Percentiles rank a stretch among this genome's conserved stretches.
Evolutionary conservation across 441 rosid species (phyloP).

Genomic region (Gossypium lobatum): DNA sequence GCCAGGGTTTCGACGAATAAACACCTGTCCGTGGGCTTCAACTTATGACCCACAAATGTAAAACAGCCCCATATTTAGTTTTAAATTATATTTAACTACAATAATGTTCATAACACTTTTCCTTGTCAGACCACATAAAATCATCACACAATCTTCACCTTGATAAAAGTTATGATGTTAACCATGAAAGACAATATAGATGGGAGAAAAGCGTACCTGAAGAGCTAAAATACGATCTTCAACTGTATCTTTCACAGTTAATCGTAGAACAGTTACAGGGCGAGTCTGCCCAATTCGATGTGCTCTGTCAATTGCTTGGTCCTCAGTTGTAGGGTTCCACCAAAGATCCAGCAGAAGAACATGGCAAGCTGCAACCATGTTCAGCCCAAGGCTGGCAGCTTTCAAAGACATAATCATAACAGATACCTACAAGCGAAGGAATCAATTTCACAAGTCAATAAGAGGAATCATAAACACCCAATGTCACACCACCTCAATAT

Average conservation of each 20-base stretch:
- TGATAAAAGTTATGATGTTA: background rate
- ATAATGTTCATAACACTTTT: background rate
- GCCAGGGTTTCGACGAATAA: background rate
- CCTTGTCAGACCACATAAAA: background rate
- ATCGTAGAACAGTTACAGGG: conserved; percentile 67
- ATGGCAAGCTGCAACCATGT: conserved; percentile 92
- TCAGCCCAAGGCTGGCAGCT: conserved; percentile 95
- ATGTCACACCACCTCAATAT: background rate
- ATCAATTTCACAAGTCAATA: background rate
- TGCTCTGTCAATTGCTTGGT: conserved; percentile 94
- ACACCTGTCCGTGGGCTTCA: background rate
- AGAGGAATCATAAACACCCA: background rate
- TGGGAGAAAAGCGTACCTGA: conserved; percentile 37
- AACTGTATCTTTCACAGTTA: conserved; percentile 82
- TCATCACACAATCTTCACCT: background rate
- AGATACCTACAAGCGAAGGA: conserved; percentile 45
- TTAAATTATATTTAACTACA: background rate
- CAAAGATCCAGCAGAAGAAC: conserved; percentile 82
- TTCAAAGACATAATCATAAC: conserved; percentile 95
- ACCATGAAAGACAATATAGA: background rate
- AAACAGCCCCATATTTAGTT: background rate
- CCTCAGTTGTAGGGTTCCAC: conserved; percentile 99
- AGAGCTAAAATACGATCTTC: conserved; percentile 85
- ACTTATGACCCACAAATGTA: background rate
- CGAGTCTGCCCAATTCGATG: conserved; percentile 96